Base-by-base conservation (phyloP, 2,329 filamentous ascomycete genomes). In the Colletotrichum tamarilloi region DNA sequence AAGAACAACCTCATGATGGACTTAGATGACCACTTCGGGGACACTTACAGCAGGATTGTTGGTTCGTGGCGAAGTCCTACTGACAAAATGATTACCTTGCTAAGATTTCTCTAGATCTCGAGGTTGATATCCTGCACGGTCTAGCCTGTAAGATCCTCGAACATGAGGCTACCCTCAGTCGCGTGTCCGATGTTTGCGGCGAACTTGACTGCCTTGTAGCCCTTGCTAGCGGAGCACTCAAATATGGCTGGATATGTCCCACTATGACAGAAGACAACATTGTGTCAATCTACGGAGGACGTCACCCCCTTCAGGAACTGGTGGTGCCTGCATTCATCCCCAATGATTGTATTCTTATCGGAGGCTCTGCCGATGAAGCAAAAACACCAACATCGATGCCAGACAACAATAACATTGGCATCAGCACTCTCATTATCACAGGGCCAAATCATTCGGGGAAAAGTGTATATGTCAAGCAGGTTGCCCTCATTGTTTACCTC, bases 401-500 rank as follows among this genome's bases (percentile, higher is more conserved):
- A 19, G 22, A 22, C 19, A 28, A 16, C 19, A 8, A n/a, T 9
- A 42, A 52, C 14, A 76, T 74, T 24, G 67, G 69, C 14, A 49
- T 49, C 14, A 94, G 89, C 75, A 92, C 95, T 83, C 81, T 98
- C 14, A 85, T 98, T 6, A 82, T 99, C 77, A 98, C 97, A 0
- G 97, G 97, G 0, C 95, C 97, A 5, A 99, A 99, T 77, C 97
- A 97, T 80, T 98, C 97, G 0, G 97, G 97, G 0, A 99, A 99
- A 82, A 98, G 95, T 77, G 91, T 98, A 0, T 98, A 98, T 81
- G 88, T 98, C 79, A 99, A 97, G 81, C 96, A 99, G 81, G 90
- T 94, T 38, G 97, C 95, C 5, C 85, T 98, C 62, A 97, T 98
- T 72, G 92, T 97, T 16, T 98, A 97, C 79, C 89, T 99, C 82